Conservation (phyloP, 371 early-diverging fungal genomes). For the Basidiobolus meristosporus region DNA sequence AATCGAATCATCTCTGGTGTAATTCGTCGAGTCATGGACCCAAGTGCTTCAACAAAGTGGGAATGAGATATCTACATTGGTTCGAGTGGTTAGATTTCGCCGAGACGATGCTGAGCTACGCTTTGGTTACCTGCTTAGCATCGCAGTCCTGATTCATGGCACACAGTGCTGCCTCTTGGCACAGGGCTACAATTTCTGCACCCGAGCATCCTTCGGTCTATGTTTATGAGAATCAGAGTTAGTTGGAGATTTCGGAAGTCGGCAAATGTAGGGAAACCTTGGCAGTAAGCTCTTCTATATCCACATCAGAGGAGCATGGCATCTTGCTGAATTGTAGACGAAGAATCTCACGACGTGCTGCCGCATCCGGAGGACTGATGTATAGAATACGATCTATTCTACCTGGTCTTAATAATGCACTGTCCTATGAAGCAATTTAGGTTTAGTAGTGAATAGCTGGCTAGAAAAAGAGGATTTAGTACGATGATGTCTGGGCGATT, state of each 20-base stretch:
- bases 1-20: conserved; percentile 83
- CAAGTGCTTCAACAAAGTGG: conserved; percentile 50
- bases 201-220: conserved; percentile 85
- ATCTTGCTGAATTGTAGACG: conserved; percentile 48
- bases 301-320: conserved; percentile 32
- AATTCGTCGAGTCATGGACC: conserved; percentile 47
- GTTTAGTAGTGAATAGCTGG: background rate
- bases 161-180: conserved; percentile 82
- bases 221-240: background rate
- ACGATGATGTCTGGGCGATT: conserved; percentile 97
- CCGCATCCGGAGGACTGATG: conserved; percentile 74
- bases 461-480: conserved; percentile 3
- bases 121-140: conserved; percentile 18
- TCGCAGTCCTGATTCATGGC: conserved; percentile 78
- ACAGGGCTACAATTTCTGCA: conserved; percentile 84
- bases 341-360: conserved; percentile 67
- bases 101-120: conserved; percentile 1
- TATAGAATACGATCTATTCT: conserved; percentile 90
- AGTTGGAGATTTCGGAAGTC: background rate
- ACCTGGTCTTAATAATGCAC: conserved; percentile 88
- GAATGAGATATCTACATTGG: conserved; percentile 28
- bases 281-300: conserved; percentile 28
- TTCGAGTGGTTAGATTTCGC: background rate
- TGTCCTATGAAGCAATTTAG: conserved; percentile 32
- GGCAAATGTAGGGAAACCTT: conserved; percentile 13